phyloP scores from a whole-genome alignment of 2,329 filamentous ascomycete species.

The Fusarium sp. region DNA sequence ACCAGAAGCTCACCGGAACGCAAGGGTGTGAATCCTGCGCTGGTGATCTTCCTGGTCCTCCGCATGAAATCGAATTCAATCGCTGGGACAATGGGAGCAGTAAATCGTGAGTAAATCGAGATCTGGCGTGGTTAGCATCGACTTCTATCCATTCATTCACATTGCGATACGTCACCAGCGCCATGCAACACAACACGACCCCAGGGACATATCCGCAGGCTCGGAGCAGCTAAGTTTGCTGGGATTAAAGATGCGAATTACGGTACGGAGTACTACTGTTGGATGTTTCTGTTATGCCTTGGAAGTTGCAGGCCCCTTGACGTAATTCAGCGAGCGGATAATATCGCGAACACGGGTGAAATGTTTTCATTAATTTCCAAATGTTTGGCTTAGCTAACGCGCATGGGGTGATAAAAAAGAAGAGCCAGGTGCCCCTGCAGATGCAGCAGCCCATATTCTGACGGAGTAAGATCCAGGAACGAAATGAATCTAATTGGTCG shows the following conservation, averaged over 20 bases:
- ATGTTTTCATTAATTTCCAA: conserved; percentile 33
- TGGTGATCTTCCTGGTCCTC: conserved; percentile 29
- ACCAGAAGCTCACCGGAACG: conserved; percentile 37
- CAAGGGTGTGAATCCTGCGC: conserved; percentile 33
- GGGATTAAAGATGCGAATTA: conserved; percentile 13
- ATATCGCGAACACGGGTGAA: conserved; percentile 10
- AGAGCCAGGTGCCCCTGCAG: conserved; percentile 39
- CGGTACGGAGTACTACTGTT: background rate
- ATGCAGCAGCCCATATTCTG: conserved; percentile 16
- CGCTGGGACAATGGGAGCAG: conserved; percentile 13
- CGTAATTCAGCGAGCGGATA: conserved; percentile 25
- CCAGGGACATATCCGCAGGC: conserved; percentile 9
- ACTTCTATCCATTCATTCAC: conserved; percentile 16
- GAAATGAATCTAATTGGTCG: conserved; percentile 28
- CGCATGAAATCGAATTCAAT: conserved; percentile 36
- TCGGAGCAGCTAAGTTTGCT: conserved; percentile 14
- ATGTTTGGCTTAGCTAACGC: conserved; percentile 19
- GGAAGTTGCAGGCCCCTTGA: conserved; percentile 26
- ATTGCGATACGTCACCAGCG: conserved; percentile 29
- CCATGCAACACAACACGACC: conserved; percentile 31
- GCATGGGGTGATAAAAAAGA: conserved; percentile 13
- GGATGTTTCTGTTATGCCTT: conserved; percentile 30
- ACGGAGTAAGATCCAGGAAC: conserved; percentile 35
- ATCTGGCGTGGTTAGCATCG: conserved; percentile 14
- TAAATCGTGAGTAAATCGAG: conserved; percentile 30